Conservation (phyloP, 2,329 filamentous ascomycete species). For the Aspergillus pseudoterreus region DNA sequence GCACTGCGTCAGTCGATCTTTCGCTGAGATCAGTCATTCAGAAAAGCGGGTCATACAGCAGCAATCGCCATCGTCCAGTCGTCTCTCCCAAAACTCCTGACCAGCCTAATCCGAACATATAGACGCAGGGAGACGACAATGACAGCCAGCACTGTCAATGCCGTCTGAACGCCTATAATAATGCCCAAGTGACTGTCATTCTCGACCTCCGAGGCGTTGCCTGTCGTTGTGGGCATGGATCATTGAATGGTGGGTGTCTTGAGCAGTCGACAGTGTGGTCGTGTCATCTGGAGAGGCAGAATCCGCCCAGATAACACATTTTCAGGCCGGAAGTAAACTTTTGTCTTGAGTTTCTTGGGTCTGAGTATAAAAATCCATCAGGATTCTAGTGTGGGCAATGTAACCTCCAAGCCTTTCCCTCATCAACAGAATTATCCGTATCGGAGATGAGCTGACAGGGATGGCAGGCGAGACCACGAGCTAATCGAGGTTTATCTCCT, state of each 20-base stretch:
- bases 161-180: not conserved
- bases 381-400: too few relatives aligned
- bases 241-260: not conserved
- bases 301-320: not conserved
- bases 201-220: not conserved
- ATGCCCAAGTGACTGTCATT: not conserved
- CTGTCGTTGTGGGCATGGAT: not conserved
- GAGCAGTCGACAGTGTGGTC: not conserved
- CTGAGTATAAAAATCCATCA: too few relatives aligned
- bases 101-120: constrained; percentile 1
- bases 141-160: not conserved
- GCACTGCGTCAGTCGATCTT: not conserved
- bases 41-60: not conserved
- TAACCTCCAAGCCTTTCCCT: too few relatives aligned
- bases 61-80: constrained; percentile 4
- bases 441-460: too few relatives aligned
- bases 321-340: too few relatives aligned
- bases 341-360: too few relatives aligned
- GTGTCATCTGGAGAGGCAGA: not conserved
- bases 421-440: too few relatives aligned
- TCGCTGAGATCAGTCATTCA: not conserved
- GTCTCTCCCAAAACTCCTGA: constrained; percentile 1
- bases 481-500: too few relatives aligned
- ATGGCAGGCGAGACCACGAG: too few relatives aligned
- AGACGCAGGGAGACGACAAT: not conserved